These are phyloP conservation scores for Pulveroboletus sp. DNA, from an alignment of 768 basidiomycete species.

Conservation along the genomic window DNA sequence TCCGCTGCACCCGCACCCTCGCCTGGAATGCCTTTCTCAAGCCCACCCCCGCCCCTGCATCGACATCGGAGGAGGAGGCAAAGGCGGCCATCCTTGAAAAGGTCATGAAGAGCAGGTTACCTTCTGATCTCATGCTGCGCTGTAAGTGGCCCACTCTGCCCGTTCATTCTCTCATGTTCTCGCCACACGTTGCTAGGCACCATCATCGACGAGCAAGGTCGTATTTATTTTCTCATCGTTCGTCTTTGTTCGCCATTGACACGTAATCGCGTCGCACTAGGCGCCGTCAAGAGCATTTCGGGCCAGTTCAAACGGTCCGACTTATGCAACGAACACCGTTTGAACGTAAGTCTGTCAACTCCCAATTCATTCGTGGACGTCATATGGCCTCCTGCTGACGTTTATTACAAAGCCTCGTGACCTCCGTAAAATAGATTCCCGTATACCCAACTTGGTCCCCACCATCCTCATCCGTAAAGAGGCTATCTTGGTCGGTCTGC, in stretches of 20 bases:
- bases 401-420: constrained; percentile 73
- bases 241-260: constrained; percentile 10
- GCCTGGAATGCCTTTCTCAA: constrained; percentile 29
- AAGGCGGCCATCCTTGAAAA: constrained; percentile 78
- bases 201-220: constrained; percentile 81
- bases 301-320: constrained; percentile 90
- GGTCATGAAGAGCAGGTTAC: constrained; percentile 83
- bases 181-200: constrained; percentile 59
- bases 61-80: constrained; percentile 57
- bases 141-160: constrained; percentile 53
- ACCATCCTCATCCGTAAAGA: constrained; percentile 88
- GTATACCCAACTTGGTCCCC: constrained; percentile 91
- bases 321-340: constrained; percentile 79
- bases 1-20: constrained; percentile 8
- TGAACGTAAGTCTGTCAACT: constrained; percentile 67
- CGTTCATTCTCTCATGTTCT: constrained; percentile 9
- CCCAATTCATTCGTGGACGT: constrained; percentile 11
- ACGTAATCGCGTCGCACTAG: constrained; percentile 42
- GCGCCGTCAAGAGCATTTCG: constrained; percentile 83
- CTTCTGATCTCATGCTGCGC: constrained; percentile 86
- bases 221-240: constrained; percentile 21
- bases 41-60: background rate
- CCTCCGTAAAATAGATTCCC: constrained; percentile 93
- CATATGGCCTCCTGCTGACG: constrained; percentile 22
- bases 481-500: constrained; percentile 73